A percentile compares a stretch with the other conserved stretches of the same genome.
phyloP scores from a whole-genome alignment of 202 grass and related monocot genomes.

The Hordeum pubiflorum region DNA sequence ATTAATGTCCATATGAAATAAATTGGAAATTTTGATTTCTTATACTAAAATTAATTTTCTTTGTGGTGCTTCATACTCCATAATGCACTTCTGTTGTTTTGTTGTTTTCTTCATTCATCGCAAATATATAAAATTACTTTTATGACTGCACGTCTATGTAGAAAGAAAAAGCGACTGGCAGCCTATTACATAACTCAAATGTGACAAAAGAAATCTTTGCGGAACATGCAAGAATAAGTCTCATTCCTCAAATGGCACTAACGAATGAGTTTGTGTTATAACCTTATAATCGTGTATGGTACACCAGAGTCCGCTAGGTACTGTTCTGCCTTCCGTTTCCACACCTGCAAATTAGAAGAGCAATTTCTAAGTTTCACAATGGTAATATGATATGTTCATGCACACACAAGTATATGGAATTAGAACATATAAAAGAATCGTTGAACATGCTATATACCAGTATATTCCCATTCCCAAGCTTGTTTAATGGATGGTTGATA shows the following conservation, averaged over 20 bases:
- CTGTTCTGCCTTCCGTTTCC: slow-evolving; percentile 86
- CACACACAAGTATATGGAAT: background rate
- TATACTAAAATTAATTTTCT: background rate
- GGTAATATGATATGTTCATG: background rate
- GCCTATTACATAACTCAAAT: background rate
- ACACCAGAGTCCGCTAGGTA: slow-evolving; percentile 78
- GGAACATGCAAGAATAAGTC: background rate
- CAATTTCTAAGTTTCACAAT: background rate
- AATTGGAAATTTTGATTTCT: background rate
- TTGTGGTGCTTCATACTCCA: background rate
- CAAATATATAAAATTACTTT: background rate
- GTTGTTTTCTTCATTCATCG: background rate
- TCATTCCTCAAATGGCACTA: background rate
- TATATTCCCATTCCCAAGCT: slow-evolving; percentile 75
- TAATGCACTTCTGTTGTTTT: background rate
- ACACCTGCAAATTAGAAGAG: slow-evolving; percentile 39
- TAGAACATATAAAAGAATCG: background rate
- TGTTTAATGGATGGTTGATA: slow-evolving; percentile 76
- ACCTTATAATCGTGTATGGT: slow-evolving; percentile 93
- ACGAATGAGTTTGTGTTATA: background rate
- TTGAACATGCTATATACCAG: slow-evolving; percentile 28
- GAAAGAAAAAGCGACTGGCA: background rate
- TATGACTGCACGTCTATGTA: background rate
- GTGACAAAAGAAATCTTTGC: background rate
- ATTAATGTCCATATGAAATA: too few relatives aligned